Conservation (phyloP, 371 early-diverging fungal species). For the Catenaria anguillulae region DNA sequence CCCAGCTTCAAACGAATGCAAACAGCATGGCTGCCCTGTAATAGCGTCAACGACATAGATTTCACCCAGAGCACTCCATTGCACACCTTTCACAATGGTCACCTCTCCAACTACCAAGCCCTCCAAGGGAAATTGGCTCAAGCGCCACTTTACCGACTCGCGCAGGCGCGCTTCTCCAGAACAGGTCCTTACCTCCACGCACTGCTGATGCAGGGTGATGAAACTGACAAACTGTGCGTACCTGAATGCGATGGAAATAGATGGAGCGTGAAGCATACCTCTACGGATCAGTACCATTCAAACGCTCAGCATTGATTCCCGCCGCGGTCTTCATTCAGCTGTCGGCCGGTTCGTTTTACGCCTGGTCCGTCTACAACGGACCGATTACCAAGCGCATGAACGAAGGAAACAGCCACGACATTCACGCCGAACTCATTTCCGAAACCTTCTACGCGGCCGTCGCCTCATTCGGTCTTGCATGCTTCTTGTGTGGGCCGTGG, state of each 20-base stretch:
- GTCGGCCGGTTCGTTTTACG: constrained; percentile 50
- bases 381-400: background rate
- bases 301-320: constrained; percentile 38
- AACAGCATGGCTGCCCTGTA: too few relatives aligned
- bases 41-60: too few relatives aligned
- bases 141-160: background rate
- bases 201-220: background rate
- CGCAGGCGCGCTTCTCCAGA: background rate
- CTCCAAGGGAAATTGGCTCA: too few relatives aligned
- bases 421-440: constrained; percentile 11
- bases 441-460: constrained; percentile 6
- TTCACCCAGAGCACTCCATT: too few relatives aligned
- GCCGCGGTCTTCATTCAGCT: constrained; percentile 47
- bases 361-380: constrained; percentile 18
- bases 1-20: too few relatives aligned
- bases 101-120: too few relatives aligned
- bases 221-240: too few relatives aligned
- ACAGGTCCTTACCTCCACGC: background rate
- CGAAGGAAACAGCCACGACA: background rate
- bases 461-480: constrained; percentile 23
- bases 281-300: constrained; percentile 24
- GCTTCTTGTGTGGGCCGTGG: constrained; percentile 23
- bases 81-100: too few relatives aligned
- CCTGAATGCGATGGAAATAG: constrained; percentile 5
- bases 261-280: constrained; percentile 18